Evolutionary conservation across 2,329 filamentous ascomycete species (phyloP).

Genomic region (Graphilbum ipis-grandicollis): DNA sequence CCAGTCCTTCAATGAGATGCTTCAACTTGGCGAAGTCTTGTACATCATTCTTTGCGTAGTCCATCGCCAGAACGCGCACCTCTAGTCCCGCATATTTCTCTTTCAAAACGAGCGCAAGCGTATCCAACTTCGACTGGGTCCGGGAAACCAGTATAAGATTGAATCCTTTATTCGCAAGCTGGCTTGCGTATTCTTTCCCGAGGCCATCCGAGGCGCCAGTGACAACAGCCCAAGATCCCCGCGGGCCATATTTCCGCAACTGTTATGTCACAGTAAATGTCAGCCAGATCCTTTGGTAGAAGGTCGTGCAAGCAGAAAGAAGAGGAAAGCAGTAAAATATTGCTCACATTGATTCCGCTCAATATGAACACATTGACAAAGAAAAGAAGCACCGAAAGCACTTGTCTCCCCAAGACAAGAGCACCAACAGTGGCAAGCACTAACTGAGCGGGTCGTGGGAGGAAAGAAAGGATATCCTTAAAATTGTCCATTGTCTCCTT

Average conservation of each 20-base stretch:
- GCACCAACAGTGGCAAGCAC: conserved; percentile 36
- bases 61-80: conserved; percentile 74
- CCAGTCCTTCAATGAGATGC: conserved; percentile 51
- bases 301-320: not conserved
- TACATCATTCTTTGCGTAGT: conserved; percentile 68
- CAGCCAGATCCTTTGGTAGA: not conserved
- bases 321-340: not conserved
- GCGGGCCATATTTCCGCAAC: conserved; percentile 80
- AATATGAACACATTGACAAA: conserved; percentile 53
- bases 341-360: conserved; percentile 39
- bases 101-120: conserved; percentile 59
- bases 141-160: conserved; percentile 91
- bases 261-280: conserved; percentile 17
- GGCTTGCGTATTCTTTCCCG: conserved; percentile 86
- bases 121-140: conserved; percentile 77
- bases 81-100: conserved; percentile 48
- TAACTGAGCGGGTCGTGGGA: conserved; percentile 28
- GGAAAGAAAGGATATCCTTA: conserved; percentile 15
- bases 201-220: conserved; percentile 94
- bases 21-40: conserved; percentile 63
- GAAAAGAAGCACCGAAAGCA: conserved; percentile 41
- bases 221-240: conserved; percentile 84
- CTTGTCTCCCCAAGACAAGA: conserved; percentile 36
- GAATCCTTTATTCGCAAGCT: conserved; percentile 82
- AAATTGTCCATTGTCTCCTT: conserved; percentile 16